Percentiles rank a stretch among this genome's conserved stretches.
Evolutionary conservation across 768 basidiomycete species (phyloP).

Genomic region (Lactarius akahatsu): DNA sequence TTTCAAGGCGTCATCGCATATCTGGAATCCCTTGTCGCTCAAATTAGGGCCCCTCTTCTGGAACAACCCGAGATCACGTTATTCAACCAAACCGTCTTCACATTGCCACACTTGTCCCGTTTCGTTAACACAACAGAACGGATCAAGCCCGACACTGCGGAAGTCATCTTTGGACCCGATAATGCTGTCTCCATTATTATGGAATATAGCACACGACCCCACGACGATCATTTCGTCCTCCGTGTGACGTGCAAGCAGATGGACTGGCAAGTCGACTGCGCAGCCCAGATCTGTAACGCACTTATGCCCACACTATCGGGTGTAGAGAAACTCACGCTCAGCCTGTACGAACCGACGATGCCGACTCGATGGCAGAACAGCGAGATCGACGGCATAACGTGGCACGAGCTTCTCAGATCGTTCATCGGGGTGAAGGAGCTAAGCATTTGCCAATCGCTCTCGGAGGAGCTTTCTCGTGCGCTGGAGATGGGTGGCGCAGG

Average conservation of each 20-base stretch:
- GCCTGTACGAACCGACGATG: not conserved
- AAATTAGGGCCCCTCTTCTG: not conserved
- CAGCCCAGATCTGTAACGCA: not conserved
- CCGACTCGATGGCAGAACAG: not conserved
- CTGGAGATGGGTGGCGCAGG: no score
- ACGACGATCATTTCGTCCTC: not conserved
- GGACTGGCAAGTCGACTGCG: slow-evolving; percentile 11
- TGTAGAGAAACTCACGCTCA: not conserved
- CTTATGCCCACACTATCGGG: not conserved
- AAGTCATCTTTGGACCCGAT: not conserved
- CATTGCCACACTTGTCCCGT: not conserved
- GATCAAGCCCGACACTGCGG: not conserved
- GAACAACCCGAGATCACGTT: not conserved
- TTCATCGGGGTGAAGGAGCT: not conserved
- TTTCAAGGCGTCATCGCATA: not conserved
- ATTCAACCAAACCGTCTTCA: not conserved
- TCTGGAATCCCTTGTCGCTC: not conserved
- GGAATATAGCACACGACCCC: not conserved
- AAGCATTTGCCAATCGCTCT: not conserved
- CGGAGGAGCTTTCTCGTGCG: not conserved
- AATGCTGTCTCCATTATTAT: not conserved
- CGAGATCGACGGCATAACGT: not conserved
- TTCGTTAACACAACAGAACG: not conserved
- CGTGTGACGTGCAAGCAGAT: not conserved
- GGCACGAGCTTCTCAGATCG: slow-evolving; percentile 1